These are phyloP conservation scores for Aspergillaceae sp. DNA, from an alignment of 2,329 filamentous ascomycete genomes.

Conservation along the genomic window DNA sequence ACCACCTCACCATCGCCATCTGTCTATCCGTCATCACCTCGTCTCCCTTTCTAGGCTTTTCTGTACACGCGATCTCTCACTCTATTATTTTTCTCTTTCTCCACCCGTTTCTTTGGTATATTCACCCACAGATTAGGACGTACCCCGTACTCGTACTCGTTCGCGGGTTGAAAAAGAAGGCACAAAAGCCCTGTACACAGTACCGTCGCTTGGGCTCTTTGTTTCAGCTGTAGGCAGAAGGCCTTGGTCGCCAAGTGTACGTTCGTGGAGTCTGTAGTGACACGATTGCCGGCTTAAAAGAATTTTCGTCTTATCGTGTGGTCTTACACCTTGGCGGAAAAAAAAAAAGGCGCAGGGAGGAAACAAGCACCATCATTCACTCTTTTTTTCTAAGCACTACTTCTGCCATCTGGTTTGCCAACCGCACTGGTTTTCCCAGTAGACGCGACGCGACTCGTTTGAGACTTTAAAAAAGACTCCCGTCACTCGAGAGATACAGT, in stretches of 20 bases:
- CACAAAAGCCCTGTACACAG: constrained; percentile 14
- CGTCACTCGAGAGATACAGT: not conserved
- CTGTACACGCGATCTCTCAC: constrained; percentile 15
- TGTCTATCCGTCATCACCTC: constrained; percentile 4
- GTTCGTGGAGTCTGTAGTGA: constrained; percentile 32
- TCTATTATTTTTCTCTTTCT: constrained; percentile 10
- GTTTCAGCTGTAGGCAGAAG: constrained; percentile 32
- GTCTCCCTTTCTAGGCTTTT: constrained; percentile 8
- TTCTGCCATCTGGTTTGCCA: not conserved
- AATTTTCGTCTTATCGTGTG: constrained; percentile 9
- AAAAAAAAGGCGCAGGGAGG: not conserved
- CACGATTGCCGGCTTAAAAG: constrained; percentile 22
- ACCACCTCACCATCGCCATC: constrained; percentile 3
- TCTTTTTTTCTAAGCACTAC: no score
- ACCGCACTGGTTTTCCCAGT: constrained; percentile 16
- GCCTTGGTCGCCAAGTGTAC: constrained; percentile 22
- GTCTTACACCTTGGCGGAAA: constrained; percentile 2
- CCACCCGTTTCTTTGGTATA: constrained; percentile 8
- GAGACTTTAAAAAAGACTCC: not conserved
- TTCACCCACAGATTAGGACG: constrained; percentile 17
- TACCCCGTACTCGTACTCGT: constrained; percentile 31
- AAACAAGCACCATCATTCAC: not conserved
- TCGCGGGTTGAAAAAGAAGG: constrained; percentile 17
- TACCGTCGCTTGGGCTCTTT: constrained; percentile 25
- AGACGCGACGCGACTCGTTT: constrained; percentile 13